Evolutionary conservation across 2,329 filamentous ascomycete genomes (phyloP), one percentile per base, ranked within the genome.

Genomic region (Fusarium sp.): DNA sequence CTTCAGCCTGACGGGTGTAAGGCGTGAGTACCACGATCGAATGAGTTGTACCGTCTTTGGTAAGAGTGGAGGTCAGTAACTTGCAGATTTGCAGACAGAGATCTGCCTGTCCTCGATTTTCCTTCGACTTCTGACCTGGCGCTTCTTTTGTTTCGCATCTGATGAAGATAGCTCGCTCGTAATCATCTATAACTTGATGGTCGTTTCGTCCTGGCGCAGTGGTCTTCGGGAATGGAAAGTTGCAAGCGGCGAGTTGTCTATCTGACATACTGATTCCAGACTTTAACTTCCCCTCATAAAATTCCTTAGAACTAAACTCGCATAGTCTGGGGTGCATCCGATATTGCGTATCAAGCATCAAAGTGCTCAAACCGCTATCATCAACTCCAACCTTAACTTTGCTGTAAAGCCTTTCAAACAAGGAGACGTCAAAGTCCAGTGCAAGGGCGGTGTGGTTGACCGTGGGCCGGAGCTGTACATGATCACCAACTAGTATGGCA

Each of bases 331-430:
- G 72, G 63, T 83, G 80, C 80, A 83, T 83, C 2, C 82, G 78
- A 63, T 83, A 82, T 57, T 84, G 82, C 0, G 75, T 80, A 52
- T 83, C 77, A 7, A 84, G 70, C 80, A 84, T 83, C 18, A 80
- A 72, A 57, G 74, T 81, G 6, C 33, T 71, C 20, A 78, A 60
- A 3, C 62, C 47, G 31, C 3, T n/a, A 1, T 30, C 3, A 15
- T 4, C 37, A 1, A 5, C 9, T 3, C 11, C 9, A 9, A 9
- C 0, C 30, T 62, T 51, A 57, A 40, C 38, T 26, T 50, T 34
- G 44, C 37, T 71, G 57, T 82, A 83, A 3, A 82, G 72, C 12
- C 80, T 73, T 58, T 84, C 81, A 60, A 84, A 83, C 1, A 83
- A 70, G 0, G 80, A 83, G 3, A 83, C 70, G 28, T 83, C 79